Evolutionary conservation across 1,139 yeast genomes (phyloP), one percentile per base, ranked within the genome.

Genomic region (Yamadazyma trypodendri): DNA sequence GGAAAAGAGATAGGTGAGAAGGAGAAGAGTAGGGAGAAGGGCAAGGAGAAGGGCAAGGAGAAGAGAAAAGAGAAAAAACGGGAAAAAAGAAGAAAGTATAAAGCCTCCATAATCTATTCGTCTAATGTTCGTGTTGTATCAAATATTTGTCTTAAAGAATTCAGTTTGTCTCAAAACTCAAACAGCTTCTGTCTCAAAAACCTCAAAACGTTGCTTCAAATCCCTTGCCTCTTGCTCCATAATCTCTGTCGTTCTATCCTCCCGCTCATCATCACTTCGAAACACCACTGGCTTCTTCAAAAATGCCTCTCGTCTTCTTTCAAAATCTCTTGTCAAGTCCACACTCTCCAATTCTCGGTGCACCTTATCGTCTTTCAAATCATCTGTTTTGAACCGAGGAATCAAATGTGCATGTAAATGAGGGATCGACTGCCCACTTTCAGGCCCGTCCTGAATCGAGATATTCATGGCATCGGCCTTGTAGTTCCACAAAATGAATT

Each of bases 361-460:
- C 25, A 92, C 74, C 14, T 41, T 36, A 31, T 74, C 78, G 54
- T 88, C 96, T 1, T 87, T 89, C 44, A 77, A 72, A 28, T 81
- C 84, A 48, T 84, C 83, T 8, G 63, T 58, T 38, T 69, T 67
- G 53, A 73, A 79, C 30, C 98, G 68, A 3, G 98, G 98, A 24
- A 92, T 88, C 13, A 92, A 63, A 58, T 92, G 98, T 24, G 96
- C 84, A 58, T 92, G 98, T 20, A 92, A 72, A 60, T 92, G 98
- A 2, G 96, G 95, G 1, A 92, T 82, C 13, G 92, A 79, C 56
- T 92, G 98, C 3, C 98, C 98, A 2, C 97, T 92, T 38, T 87
- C 88, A 0, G 92, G 87, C 0, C 98, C 98, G 57, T 92, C 98
- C 56, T 92, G 98, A 41, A 92, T 87, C 12, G 97, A 89, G 22